Percentiles rank a stretch among this genome's conserved stretches.
Conservation (phyloP, 1,139 yeast genomes). For the Pichia sp. region DNA sequence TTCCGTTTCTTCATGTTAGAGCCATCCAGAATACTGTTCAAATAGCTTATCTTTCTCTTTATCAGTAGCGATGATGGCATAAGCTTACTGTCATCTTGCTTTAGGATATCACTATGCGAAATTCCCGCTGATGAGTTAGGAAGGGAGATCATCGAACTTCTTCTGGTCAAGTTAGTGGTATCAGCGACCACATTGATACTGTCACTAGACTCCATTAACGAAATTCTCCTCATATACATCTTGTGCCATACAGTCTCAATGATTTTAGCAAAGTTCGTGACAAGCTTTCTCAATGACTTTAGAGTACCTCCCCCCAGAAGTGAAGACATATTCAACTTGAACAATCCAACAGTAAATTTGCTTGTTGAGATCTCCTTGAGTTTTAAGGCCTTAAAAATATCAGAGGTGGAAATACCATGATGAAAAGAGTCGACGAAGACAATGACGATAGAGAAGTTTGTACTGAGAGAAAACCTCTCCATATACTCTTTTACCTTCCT, state of each 20-base stretch:
- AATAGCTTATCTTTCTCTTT: conserved; percentile 1
- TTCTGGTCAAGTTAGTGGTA: not conserved
- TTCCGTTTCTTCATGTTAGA: conserved; percentile 5
- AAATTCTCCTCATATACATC: not conserved
- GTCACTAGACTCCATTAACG: not conserved
- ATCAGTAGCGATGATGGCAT: too few relatives aligned
- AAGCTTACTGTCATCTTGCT: too few relatives aligned
- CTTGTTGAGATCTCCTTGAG: conserved; percentile 1
- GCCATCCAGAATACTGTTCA: conserved; percentile 1
- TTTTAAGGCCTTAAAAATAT: conserved; percentile 5
- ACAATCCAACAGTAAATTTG: conserved; percentile 9
- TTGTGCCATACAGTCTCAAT: conserved; percentile 8
- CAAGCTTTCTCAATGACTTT: conserved; percentile 1
- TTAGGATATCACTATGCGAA: too few relatives aligned
- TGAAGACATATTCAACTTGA: conserved; percentile 1
- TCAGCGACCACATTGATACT: conserved; percentile 1
- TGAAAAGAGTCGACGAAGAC: conserved; percentile 12
- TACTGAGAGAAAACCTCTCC: conserved; percentile 31
- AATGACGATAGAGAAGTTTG: conserved; percentile 16
- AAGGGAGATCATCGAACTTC: too few relatives aligned
- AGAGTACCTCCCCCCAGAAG: not conserved
- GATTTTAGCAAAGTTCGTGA: conserved; percentile 2
- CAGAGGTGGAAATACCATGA: conserved; percentile 1
- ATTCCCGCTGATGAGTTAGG: too few relatives aligned
- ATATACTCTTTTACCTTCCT: conserved; percentile 34